These are phyloP conservation scores for Rhipidocladum racemiflorum DNA, from an alignment of 176 grass and related monocot genomes.

Conservation along the genomic window DNA sequence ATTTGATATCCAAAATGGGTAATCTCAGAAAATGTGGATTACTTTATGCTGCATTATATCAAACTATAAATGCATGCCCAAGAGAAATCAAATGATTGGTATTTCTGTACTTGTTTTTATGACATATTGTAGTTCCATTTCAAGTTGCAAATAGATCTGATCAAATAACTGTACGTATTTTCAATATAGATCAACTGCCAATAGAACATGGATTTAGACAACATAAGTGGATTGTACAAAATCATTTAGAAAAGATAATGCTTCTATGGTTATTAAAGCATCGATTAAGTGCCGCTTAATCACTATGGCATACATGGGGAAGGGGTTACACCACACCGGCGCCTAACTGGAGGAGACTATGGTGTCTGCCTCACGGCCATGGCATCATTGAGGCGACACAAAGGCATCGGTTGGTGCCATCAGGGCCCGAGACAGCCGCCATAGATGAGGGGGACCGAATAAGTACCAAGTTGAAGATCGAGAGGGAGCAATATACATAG, in stretches of 20 bases:
- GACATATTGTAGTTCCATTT: neutral
- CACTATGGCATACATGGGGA: too few species aligned
- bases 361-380: too few species aligned
- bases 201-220: neutral
- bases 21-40: neutral
- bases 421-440: too few species aligned
- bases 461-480: too few species aligned
- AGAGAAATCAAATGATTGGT: neutral
- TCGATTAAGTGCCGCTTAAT: too few species aligned
- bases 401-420: too few species aligned
- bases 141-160: neutral
- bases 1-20: neutral
- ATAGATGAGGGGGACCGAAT: too few species aligned
- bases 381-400: too few species aligned
- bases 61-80: neutral
- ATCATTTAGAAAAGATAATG: neutral
- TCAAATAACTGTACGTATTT: neutral
- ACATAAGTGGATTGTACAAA: neutral
- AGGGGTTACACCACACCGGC: too few species aligned
- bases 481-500: too few species aligned
- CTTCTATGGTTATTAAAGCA: too few species aligned
- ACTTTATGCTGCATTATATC: neutral
- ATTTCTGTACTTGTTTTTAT: neutral
- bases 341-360: too few species aligned
- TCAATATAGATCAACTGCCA: neutral